Base-by-base conservation (phyloP, 768 basidiomycete species). In the Suillus luteus region DNA sequence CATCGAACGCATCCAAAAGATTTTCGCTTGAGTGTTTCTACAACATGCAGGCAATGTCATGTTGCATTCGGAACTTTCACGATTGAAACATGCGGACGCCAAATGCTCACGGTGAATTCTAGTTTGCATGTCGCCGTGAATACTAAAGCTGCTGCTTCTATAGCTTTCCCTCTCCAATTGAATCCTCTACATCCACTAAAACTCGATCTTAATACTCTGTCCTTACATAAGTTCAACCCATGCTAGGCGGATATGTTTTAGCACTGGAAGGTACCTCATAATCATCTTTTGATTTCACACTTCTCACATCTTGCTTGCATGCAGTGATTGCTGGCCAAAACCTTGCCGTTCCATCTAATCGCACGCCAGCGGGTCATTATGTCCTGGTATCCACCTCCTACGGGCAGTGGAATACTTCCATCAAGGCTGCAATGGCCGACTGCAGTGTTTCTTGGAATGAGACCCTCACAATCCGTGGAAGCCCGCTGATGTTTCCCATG, bases 261-360 rank as follows among this genome's bases (percentile, higher is more conserved):
- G 49, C 4, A 17, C 27, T 51, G 49, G 49, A 51, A 51, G 49
- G 49, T 51, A 31, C 27, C 24, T 51, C 49, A 51, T 51, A 51
- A 27, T 10, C 8, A 15, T 49, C 14, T 6, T 49, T 27, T 3
- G 1, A 51, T 51, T 4, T 51, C 24, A 27, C 24, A 7, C 27
- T 8, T 51, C 49, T 51, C 49, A 51, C 9, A 51, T 9, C 8
- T 1, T 8, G 15, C 9, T 1, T 31, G 15, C 15, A 49, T 51
- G 24, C 49, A 51, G 49, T 51, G 49, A 51, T 51, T 51, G 27
- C 27, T 51, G 49, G 49, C 27, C 24, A 51, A 27, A 51, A 51
- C 15, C 24, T 51, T 8, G 15, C 1, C 4, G 49, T 51, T 49
- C 48, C 48, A 49, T 49, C 48, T 49, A 49, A 49, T 49, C 48